Evolutionary conservation across 805 yeast genomes (phyloP).

Genomic region (Candida pseudofarinosa): DNA sequence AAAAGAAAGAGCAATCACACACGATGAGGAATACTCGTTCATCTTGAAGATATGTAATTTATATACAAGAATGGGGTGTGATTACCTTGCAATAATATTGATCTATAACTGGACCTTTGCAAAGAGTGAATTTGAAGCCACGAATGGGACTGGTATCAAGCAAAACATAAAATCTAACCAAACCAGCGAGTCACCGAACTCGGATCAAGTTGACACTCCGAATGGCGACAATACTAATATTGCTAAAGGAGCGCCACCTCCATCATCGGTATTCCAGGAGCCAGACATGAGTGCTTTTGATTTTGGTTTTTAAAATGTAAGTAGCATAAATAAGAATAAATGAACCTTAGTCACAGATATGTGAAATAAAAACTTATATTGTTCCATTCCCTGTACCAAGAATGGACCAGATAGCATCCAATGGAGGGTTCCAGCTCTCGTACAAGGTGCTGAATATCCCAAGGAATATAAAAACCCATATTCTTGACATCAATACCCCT

Average conservation of each 20-base stretch:
- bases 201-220: not conserved
- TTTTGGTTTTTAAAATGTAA: constrained; percentile 30
- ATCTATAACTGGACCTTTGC: constrained; percentile 65
- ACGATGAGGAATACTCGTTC: constrained; percentile 53
- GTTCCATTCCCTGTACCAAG: not conserved
- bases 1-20: constrained; percentile 45
- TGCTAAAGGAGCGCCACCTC: constrained; percentile 30
- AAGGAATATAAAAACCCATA: constrained; percentile 16
- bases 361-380: not conserved
- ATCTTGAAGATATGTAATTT: constrained; percentile 61
- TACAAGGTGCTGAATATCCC: constrained; percentile 10
- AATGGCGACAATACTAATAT: not conserved
- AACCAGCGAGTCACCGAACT: not conserved
- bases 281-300: constrained; percentile 76
- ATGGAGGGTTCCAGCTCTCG: constrained; percentile 12
- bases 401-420: constrained; percentile 5
- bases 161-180: not conserved
- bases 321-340: not conserved
- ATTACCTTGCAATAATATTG: constrained; percentile 61
- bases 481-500: constrained; percentile 13
- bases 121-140: constrained; percentile 9
- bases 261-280: constrained; percentile 56
- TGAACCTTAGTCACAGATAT: not conserved
- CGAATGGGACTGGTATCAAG: constrained; percentile 5
- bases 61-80: constrained; percentile 89